Evolutionary conservation across 176 grass and related monocot genomes (phyloP).

Genomic region (Eleusine coracana): DNA sequence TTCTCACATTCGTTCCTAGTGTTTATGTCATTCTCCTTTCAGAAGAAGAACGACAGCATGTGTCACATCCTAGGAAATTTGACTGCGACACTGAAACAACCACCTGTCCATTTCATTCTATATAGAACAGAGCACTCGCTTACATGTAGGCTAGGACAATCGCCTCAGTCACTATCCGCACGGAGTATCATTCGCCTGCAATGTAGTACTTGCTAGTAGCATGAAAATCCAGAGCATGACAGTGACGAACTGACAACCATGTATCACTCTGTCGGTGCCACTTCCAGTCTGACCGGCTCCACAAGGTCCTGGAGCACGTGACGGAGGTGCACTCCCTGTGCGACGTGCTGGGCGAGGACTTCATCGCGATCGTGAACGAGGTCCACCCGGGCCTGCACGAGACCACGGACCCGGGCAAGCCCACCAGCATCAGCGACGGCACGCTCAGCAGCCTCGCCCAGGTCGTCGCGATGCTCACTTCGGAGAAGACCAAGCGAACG

Average conservation of each 20-base stretch:
- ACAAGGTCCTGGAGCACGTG: constrained; percentile 56
- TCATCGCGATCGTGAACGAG: constrained; percentile 54
- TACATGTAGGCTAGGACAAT: background rate
- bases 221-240: background rate
- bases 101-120: background rate
- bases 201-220: background rate
- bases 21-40: background rate
- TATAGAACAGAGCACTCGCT: background rate
- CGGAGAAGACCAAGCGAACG: constrained; percentile 51
- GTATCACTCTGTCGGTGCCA: background rate
- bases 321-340: constrained; percentile 70
- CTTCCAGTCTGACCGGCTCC: constrained; percentile 44
- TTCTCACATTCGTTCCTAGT: constrained; percentile 15
- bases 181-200: background rate
- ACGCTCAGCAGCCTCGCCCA: constrained; percentile 58
- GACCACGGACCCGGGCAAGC: constrained; percentile 45
- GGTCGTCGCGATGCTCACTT: constrained; percentile 45
- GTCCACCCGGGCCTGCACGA: constrained; percentile 69
- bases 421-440: constrained; percentile 69
- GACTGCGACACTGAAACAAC: background rate
- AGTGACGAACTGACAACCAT: background rate
- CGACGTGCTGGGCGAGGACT: constrained; percentile 64
- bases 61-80: background rate
- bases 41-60: background rate
- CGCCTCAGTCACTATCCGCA: background rate